phyloP scores from a whole-genome alignment of 2,329 filamentous ascomycete genomes.

The Microdochium nivale region DNA sequence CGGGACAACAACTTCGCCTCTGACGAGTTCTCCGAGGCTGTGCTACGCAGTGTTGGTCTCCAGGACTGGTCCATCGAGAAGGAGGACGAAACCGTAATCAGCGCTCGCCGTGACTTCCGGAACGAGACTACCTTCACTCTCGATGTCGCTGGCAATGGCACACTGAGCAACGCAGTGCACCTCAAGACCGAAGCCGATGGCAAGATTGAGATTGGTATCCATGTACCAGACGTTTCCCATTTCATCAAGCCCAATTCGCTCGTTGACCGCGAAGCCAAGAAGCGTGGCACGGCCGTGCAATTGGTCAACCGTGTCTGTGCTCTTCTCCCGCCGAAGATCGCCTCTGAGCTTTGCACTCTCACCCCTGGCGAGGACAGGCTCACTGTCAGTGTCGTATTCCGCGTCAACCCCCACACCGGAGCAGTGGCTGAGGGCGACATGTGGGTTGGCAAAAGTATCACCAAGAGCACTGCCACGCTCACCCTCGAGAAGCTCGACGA shows the following conservation, averaged over 20 bases:
- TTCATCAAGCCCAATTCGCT: constrained; percentile 95
- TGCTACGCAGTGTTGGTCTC: constrained; percentile 83
- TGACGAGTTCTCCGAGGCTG: constrained; percentile 95
- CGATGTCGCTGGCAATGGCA: constrained; percentile 77
- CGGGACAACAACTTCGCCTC: constrained; percentile 98
- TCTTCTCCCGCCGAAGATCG: constrained; percentile 80
- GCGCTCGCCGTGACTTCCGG: constrained; percentile 81
- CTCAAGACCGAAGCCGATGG: constrained; percentile 77
- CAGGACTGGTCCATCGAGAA: constrained; percentile 84
- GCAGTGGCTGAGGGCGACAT: constrained; percentile 74
- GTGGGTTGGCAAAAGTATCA: constrained; percentile 89
- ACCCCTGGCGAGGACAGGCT: constrained; percentile 82
- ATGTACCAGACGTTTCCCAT: constrained; percentile 90
- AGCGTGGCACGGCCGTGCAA: constrained; percentile 92
- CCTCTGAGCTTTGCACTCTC: constrained; percentile 81
- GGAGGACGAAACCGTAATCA: constrained; percentile 68
- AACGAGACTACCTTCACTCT: constrained; percentile 85
- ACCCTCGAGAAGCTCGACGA: constrained; percentile 80
- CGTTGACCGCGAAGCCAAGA: constrained; percentile 94
- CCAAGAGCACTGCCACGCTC: constrained; percentile 84
- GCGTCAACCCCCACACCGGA: constrained; percentile 74
- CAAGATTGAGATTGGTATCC: constrained; percentile 87
- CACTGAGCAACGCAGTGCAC: constrained; percentile 88
- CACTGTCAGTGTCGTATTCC: constrained; percentile 88
- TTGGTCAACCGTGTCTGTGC: constrained; percentile 81